Evolutionary conservation across 2,329 filamentous ascomycete genomes (phyloP).

Genomic region (Penicillium sp.): DNA sequence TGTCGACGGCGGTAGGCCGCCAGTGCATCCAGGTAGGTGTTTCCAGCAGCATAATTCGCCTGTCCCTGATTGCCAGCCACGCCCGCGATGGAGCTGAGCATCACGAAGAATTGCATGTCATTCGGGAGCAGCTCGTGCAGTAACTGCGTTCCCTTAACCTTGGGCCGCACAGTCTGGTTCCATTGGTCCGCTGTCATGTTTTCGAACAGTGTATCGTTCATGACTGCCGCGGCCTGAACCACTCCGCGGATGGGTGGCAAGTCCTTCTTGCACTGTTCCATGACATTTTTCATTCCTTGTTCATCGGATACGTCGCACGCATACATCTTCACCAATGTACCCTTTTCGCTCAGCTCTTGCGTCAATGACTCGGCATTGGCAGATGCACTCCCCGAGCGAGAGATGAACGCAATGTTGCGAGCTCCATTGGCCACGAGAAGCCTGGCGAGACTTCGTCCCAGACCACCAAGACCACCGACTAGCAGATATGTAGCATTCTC

Average conservation of each 20-base stretch:
- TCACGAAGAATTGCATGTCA: constrained; percentile 36
- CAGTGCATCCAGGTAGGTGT: constrained; percentile 34
- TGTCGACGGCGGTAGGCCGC: constrained; percentile 19
- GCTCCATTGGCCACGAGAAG: constrained; percentile 11
- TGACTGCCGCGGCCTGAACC: constrained; percentile 30
- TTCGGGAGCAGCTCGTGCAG: constrained; percentile 16
- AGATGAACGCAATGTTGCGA: constrained; percentile 8
- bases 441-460: constrained; percentile 9
- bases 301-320: constrained; percentile 23
- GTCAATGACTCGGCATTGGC: constrained; percentile 10
- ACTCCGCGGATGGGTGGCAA: constrained; percentile 30
- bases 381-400: constrained; percentile 5
- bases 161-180: constrained; percentile 26
- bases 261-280: constrained; percentile 10
- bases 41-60: constrained; percentile 37
- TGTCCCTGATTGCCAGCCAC: constrained; percentile 28
- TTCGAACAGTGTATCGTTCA: constrained; percentile 20
- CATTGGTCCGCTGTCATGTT: constrained; percentile 33
- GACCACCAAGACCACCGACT: constrained; percentile 15
- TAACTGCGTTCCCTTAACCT: constrained; percentile 27
- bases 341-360: constrained; percentile 12
- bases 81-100: constrained; percentile 36
- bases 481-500: constrained; percentile 12
- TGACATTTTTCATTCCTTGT: constrained; percentile 5
- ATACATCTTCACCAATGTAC: constrained; percentile 12